Conservation (phyloP, 768 basidiomycete species). For the Auriculariales sp. region DNA sequence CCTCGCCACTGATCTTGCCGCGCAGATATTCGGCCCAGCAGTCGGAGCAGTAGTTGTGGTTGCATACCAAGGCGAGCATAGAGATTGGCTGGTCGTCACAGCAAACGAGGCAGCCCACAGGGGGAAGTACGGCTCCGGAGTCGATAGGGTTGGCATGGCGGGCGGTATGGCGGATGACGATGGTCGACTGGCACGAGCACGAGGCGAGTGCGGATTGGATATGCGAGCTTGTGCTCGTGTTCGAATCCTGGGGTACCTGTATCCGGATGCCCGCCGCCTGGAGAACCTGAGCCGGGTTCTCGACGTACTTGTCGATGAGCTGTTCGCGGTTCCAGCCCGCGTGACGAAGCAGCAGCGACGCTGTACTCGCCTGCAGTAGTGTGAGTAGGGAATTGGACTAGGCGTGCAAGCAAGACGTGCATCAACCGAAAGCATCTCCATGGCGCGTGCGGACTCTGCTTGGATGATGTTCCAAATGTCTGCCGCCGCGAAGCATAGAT, state of each 20-base stretch:
- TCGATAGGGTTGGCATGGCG: conserved; percentile 13
- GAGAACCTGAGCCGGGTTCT: conserved; percentile 62
- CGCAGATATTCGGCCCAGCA: conserved; percentile 76
- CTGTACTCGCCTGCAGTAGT: conserved; percentile 40
- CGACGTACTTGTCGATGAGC: conserved; percentile 95
- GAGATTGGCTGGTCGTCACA: conserved; percentile 56
- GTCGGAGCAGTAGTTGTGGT: conserved; percentile 66
- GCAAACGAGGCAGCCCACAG: conserved; percentile 88
- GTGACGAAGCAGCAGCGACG: conserved; percentile 66
- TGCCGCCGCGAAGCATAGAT: too few relatives aligned
- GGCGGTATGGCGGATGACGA: conserved; percentile 12
- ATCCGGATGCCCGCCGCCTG: conserved; percentile 52
- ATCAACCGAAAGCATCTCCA: not conserved
- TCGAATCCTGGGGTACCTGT: conserved; percentile 17
- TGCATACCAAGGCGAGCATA: conserved; percentile 60
- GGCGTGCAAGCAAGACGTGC: not conserved
- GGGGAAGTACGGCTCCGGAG: conserved; percentile 17
- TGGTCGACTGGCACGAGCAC: conserved; percentile 12
- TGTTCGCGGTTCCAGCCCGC: conserved; percentile 93
- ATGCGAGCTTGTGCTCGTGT: conserved; percentile 19
- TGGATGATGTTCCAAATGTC: too few relatives aligned
- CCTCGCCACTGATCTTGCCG: conserved; percentile 74
- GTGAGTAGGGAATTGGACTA: conserved; percentile 1
- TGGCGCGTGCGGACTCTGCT: not conserved
- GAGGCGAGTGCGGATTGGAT: conserved; percentile 26